Percentiles rank a stretch among this genome's conserved stretches.
These are phyloP conservation scores for Aspergillus novofumigatus DNA, from an alignment of 2,329 filamentous ascomycete genomes.

Conservation along the genomic window DNA sequence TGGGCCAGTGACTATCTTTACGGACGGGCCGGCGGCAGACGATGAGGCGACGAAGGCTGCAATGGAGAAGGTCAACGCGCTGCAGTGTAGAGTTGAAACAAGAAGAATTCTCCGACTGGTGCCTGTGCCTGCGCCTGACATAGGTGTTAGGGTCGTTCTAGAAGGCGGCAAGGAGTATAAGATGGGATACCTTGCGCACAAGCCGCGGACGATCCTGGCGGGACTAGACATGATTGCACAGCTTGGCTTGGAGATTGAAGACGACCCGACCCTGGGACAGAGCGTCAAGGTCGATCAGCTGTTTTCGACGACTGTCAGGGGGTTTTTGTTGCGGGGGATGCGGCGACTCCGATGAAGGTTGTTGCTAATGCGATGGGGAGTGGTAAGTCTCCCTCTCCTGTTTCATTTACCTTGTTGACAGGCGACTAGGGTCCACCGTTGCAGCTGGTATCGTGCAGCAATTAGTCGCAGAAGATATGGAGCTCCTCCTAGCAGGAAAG, in stretches of 20 bases:
- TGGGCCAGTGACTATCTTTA: neutral
- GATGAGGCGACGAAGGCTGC: neutral
- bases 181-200: neutral
- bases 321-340: slow-evolving; percentile 56
- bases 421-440: neutral
- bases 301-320: slow-evolving; percentile 43
- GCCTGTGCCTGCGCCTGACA: neutral
- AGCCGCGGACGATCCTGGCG: neutral
- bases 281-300: neutral
- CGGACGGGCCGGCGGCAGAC: neutral
- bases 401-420: neutral
- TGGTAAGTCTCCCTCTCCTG: neutral
- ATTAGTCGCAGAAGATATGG: neutral
- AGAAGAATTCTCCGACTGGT: neutral
- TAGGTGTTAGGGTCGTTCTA: neutral
- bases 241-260: neutral
- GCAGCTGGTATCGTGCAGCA: neutral
- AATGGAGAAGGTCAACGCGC: neutral
- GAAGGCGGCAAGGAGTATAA: neutral
- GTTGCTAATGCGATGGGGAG: slow-evolving; percentile 8
- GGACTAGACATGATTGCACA: neutral
- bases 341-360: slow-evolving; percentile 21
- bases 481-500: neutral
- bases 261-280: neutral
- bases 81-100: neutral